Evolutionary conservation across 1,284 basidiomycete genomes (phyloP).

Genomic region (Pulveroboletus sp.): DNA sequence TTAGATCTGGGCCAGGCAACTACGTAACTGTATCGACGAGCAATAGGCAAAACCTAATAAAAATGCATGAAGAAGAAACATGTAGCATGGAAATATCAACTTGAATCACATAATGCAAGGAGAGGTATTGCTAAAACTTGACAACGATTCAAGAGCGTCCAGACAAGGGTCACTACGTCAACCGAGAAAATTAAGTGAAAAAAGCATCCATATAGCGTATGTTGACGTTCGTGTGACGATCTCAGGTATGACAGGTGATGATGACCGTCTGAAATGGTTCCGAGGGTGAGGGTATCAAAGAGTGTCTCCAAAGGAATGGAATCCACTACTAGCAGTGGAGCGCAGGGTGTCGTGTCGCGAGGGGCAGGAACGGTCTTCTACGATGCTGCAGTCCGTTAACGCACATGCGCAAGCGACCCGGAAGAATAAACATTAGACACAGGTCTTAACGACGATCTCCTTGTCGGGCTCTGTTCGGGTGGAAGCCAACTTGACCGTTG

Average conservation of each 20-base stretch:
- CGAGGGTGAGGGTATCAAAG: conserved; percentile 30
- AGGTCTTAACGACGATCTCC: conserved; percentile 16
- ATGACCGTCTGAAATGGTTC: conserved; percentile 15
- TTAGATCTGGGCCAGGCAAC: conserved; percentile 19
- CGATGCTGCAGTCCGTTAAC: conserved; percentile 21
- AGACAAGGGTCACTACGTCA: conserved; percentile 7
- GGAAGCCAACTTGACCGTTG: conserved; percentile 27
- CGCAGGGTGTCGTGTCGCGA: conserved; percentile 3
- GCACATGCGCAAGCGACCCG: conserved; percentile 11
- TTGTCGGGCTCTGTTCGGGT: conserved; percentile 11
- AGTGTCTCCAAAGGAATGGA: conserved; percentile 24
- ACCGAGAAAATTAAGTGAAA: conserved; percentile 17
- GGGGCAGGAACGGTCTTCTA: conserved; percentile 13
- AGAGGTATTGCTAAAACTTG: conserved; percentile 5
- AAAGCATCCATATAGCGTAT: conserved; percentile 27
- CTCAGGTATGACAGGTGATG: conserved; percentile 16
- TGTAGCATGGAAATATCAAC: conserved; percentile 11
- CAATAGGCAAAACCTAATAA: conserved; percentile 6
- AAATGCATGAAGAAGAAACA: conserved; percentile 11
- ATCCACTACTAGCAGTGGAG: conserved; percentile 10
- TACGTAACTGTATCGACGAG: conserved; percentile 10
- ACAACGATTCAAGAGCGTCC: conserved; percentile 20
- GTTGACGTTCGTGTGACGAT: conserved; percentile 12
- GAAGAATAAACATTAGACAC: conserved; percentile 17
- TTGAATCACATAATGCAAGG: conserved; percentile 12